Conservation (phyloP, 768 basidiomycete species). For the Kwoniella pini region DNA sequence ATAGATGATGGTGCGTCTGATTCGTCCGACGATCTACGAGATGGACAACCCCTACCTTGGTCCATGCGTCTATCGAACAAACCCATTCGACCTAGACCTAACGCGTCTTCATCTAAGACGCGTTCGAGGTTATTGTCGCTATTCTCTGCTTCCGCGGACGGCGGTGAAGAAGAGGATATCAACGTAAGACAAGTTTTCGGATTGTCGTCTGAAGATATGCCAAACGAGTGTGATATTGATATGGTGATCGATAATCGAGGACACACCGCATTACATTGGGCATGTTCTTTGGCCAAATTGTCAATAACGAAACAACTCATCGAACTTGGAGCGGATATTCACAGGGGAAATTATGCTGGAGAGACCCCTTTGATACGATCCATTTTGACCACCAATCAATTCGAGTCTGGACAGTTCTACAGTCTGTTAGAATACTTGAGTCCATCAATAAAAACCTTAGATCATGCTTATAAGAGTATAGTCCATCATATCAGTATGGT, state of each 20-base stretch:
- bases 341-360: conserved; percentile 87
- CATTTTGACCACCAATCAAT: conserved; percentile 82
- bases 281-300: conserved; percentile 77
- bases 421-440: conserved; percentile 66
- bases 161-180: conserved; percentile 15
- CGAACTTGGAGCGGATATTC: conserved; percentile 75
- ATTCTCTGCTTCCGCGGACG: conserved; percentile 29
- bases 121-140: conserved; percentile 50
- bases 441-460: conserved; percentile 79
- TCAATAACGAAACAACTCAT: conserved; percentile 71
- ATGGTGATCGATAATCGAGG: conserved; percentile 90
- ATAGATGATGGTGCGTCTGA: conserved; percentile 40
- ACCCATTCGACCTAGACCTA: conserved; percentile 41
- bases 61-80: conserved; percentile 46
- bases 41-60: conserved; percentile 33
- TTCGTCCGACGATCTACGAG: conserved; percentile 31
- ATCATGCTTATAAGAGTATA: conserved; percentile 79
- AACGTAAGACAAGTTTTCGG: conserved; percentile 37
- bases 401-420: conserved; percentile 68
- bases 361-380: conserved; percentile 94
- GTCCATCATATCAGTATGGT: conserved; percentile 88
- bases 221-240: conserved; percentile 65
- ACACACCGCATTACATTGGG: conserved; percentile 90
- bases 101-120: conserved; percentile 27
- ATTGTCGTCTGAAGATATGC: conserved; percentile 23